Base-by-base conservation (phyloP, 495 filamentous ascomycete species). In the Opeltia flavorubescens region DNA sequence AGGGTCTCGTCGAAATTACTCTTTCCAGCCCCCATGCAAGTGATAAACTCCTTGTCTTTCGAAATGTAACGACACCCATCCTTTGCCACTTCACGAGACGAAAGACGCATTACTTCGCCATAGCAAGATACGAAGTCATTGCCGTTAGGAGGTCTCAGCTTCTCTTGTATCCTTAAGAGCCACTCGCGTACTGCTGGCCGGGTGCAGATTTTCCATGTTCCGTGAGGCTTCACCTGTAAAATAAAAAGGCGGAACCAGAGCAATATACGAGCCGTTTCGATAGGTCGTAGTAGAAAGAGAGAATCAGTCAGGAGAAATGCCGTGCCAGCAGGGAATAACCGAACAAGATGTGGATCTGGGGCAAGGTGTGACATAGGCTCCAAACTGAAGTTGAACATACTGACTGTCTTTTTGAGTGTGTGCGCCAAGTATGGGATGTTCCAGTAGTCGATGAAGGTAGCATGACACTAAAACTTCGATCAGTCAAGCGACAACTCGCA, bases 281-380 rank as follows among this genome's bases (percentile, higher is more conserved):
- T 54, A 1, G 75, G 70, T 20, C 78, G 69, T 0, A 63, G 63
- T 46, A 76, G 50, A 31, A 77, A 60, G 35, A 81, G 70, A 46
- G 79, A 80, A 29, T 82, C 78, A 0, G 81, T 81, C 4, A 87
- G 53, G 0, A 86, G 58, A 20, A 81, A 70, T 1, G 67, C 75
- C 4, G 62, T 59, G 4, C 80, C 77, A 23, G 62, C 55, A 5
- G 75, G 73, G 42, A 86, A 81, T 3, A 85, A 54, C 1, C 73
- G 68, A 48, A 66, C 55, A 9, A 66, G 56, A 30, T 67, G 56
- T 1, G 51, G 44, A 7, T 47, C 46, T 11, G 46, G 43, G 8
- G 48, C 53, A 31, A 45, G 46, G 27, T 50, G 52, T 15, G 62
- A 41, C 9, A 70, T 56, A 7, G 55, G 57, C 4, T 46, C 49